Evolutionary conservation across 148 eudicot genomes (phyloP), one percentile per base, ranked within the genome.

Genomic region (Chenopodium quinoa): DNA sequence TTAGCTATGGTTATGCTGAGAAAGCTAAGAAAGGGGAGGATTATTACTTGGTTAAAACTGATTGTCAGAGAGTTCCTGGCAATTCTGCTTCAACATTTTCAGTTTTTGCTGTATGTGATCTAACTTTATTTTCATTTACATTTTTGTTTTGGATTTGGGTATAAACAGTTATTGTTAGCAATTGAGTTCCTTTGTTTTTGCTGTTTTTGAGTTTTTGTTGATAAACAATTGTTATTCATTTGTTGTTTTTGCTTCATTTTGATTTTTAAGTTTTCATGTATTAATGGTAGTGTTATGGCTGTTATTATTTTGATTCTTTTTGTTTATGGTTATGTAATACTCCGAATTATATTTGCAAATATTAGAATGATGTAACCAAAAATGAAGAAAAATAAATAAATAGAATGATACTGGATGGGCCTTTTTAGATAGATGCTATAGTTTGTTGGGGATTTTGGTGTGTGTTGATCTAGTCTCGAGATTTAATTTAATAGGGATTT

Each of bases 1-100:
- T 92, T 77, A 85, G 85, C 48, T 90, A 84, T 85, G 98, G 98
- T 6, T 80, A 89, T 86, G 91, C 98, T 34, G 94, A 90, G 54
- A 91, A 91, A 82, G 88, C 96, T 60, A 91, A 86, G 86, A 94
- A 92, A 88, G 98, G 97, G 78, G 98, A 94, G 56, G 98, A 94
- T 87, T 94, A 85, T 78, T 85, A 90, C 78, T 80, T 94, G 78
- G 86, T 88, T 3, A 94, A 90, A 82, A 88, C 98, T 0, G 98
- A 94, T 89, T 92, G 96, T 81, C 97, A 90, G 31, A 88, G 93
- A 84, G 87, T 94, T 78, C 88, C 87, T 0, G 98, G 94, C 64
- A 89, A 90, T 83, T 84, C 92, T 7, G 86, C 97, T 46, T 90
- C 98, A 0, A 77, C 89, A 2, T 94, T 92, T 80, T 92, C 96